Conservation (phyloP, 129 eudicot species). For the Artemisia argyi region DNA sequence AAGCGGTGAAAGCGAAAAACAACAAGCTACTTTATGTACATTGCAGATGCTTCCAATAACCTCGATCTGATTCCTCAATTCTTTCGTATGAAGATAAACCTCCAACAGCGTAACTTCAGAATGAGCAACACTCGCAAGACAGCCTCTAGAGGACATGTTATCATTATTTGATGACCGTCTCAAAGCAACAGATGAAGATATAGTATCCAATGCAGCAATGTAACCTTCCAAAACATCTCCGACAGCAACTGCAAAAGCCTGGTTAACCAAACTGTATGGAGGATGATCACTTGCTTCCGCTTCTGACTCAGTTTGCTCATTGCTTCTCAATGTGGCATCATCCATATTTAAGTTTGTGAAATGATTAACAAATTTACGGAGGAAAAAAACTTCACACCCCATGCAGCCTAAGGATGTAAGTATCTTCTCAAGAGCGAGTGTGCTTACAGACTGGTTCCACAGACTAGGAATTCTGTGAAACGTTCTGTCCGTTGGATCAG, state of each 20-base stretch:
- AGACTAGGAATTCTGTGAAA: slow-evolving; percentile 63
- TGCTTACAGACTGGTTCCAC: slow-evolving; percentile 76
- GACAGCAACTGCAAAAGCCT: slow-evolving; percentile 90
- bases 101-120: slow-evolving; percentile 81
- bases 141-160: slow-evolving; percentile 38
- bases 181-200: slow-evolving; percentile 62
- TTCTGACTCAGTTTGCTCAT: slow-evolving; percentile 9
- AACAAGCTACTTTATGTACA: slow-evolving; percentile 43
- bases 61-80: slow-evolving; percentile 75
- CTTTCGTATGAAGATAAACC: slow-evolving; percentile 75
- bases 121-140: slow-evolving; percentile 65
- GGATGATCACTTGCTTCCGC: slow-evolving; percentile 29
- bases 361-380: slow-evolving; percentile 58
- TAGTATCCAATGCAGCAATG: slow-evolving; percentile 67
- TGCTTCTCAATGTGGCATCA: slow-evolving; percentile 20
- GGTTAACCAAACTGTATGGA: slow-evolving; percentile 68
- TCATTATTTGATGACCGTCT: slow-evolving; percentile 51
- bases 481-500: slow-evolving; percentile 83
- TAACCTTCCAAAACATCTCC: slow-evolving; percentile 79
- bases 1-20: slow-evolving; percentile 49
- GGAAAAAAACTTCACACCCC: slow-evolving; percentile 69
- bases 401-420: slow-evolving; percentile 69
- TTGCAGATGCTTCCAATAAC: slow-evolving; percentile 82
- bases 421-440: slow-evolving; percentile 72
- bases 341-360: slow-evolving; percentile 42